phyloP scores from a whole-genome alignment of 148 eudicot genomes.

The Diospyros kaki region DNA sequence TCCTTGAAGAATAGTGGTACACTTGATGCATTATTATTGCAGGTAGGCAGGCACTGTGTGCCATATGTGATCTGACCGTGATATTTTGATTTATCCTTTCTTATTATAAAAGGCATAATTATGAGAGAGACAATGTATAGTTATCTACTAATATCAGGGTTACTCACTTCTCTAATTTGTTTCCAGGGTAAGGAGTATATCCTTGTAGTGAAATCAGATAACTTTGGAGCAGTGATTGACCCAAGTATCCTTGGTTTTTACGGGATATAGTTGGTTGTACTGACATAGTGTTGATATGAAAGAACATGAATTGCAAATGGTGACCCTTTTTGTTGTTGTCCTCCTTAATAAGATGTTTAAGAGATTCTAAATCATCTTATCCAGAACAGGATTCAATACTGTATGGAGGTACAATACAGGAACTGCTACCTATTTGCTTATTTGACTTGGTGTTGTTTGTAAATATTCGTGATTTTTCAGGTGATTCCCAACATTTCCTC shows the following conservation, averaged over 20 bases:
- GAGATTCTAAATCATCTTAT: slow-evolving; percentile 46
- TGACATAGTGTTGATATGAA: background rate
- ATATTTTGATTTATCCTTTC: background rate
- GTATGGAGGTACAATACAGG: slow-evolving; percentile 43
- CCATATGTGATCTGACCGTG: background rate
- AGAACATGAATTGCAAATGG: background rate
- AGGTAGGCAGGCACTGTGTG: slow-evolving; percentile 28
- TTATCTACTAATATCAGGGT: too few relatives aligned
- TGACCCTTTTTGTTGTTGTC: slow-evolving; percentile 10
- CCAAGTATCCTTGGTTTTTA: slow-evolving; percentile 39
- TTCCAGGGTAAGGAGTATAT: slow-evolving; percentile 56
- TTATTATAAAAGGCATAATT: background rate
- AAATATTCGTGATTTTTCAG: slow-evolving; percentile 13
- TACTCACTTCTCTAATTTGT: background rate
- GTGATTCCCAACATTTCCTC: slow-evolving; percentile 24
- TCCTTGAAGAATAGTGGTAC: slow-evolving; percentile 42
- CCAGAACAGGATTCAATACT: slow-evolving; percentile 34
- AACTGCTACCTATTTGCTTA: slow-evolving; percentile 4
- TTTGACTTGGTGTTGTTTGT: slow-evolving; percentile 5
- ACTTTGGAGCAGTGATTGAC: slow-evolving; percentile 40
- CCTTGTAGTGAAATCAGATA: slow-evolving; percentile 35
- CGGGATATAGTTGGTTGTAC: background rate
- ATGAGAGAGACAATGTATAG: background rate
- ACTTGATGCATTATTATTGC: slow-evolving; percentile 30
- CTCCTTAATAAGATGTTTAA: slow-evolving; percentile 33